These are phyloP conservation scores for Clarireedia hainanense DNA, from an alignment of 2,329 filamentous ascomycete species.

Conservation along the genomic window DNA sequence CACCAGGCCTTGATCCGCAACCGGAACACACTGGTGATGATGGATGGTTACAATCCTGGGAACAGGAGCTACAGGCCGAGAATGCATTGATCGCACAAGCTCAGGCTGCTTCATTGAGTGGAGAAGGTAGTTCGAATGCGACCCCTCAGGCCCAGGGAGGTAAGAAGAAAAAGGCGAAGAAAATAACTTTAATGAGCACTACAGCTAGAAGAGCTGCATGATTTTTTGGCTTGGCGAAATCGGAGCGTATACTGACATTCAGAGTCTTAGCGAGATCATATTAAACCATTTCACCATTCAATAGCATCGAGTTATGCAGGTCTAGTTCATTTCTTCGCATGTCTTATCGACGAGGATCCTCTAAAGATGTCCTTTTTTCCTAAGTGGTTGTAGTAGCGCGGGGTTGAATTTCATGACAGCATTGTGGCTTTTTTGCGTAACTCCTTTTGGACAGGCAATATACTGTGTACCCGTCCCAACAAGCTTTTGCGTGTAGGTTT, in stretches of 20 bases:
- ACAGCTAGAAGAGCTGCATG: constrained; percentile 34
- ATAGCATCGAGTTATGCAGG: constrained; percentile 6
- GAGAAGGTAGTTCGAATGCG: constrained; percentile 14
- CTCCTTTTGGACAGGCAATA: too few species aligned
- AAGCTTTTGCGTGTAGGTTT: too few species aligned
- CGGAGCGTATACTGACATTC: neutral
- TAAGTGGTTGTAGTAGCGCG: too few species aligned
- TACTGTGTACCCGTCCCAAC: too few species aligned
- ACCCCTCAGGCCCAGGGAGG: constrained; percentile 17
- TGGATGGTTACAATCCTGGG: constrained; percentile 81
- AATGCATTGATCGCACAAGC: constrained; percentile 50
- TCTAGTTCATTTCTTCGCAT: neutral
- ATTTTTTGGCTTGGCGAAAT: constrained; percentile 9
- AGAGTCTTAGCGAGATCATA: constrained; percentile 2
- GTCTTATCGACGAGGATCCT: too few species aligned
- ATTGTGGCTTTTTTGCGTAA: too few species aligned
- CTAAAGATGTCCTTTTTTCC: too few species aligned
- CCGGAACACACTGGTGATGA: constrained; percentile 46
- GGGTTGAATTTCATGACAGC: too few species aligned
- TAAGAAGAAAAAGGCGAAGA: constrained; percentile 67
- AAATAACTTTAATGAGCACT: constrained; percentile 66
- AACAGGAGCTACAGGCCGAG: constrained; percentile 65
- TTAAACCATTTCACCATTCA: constrained; percentile 3
- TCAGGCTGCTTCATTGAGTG: constrained; percentile 42
- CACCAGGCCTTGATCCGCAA: constrained; percentile 43